Conservation (phyloP, 768 basidiomycete species). For the Suillus lakei region DNA sequence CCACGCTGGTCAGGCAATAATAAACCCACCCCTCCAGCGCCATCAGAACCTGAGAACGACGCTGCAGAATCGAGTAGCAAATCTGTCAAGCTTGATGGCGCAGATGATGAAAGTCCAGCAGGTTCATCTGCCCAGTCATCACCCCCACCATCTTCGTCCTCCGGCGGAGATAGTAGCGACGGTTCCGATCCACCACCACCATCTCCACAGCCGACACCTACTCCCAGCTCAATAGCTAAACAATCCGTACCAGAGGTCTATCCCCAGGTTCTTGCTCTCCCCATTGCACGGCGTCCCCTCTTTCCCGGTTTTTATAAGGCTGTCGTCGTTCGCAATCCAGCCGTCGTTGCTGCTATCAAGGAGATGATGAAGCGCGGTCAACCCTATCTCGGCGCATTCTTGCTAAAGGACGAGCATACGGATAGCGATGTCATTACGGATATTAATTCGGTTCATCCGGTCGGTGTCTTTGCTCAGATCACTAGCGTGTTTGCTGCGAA, state of each 20-base stretch:
- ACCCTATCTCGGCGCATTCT: slow-evolving; percentile 95
- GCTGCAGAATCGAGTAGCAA: slow-evolving; percentile 26
- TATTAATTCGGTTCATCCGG: slow-evolving; percentile 84
- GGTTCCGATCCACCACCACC: slow-evolving; percentile 45
- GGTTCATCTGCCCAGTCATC: slow-evolving; percentile 39
- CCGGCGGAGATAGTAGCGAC: slow-evolving; percentile 43
- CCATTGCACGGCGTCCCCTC: slow-evolving; percentile 92
- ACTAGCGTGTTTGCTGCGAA: slow-evolving; percentile 85
- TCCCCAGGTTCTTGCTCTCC: slow-evolving; percentile 92
- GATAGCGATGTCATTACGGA: slow-evolving; percentile 94
- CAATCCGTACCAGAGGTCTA: slow-evolving; percentile 90
- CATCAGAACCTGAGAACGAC: slow-evolving; percentile 28
- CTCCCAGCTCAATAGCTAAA: slow-evolving; percentile 70
- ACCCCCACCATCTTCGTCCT: slow-evolving; percentile 44
- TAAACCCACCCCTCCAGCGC: slow-evolving; percentile 31
- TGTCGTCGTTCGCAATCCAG: slow-evolving; percentile 89
- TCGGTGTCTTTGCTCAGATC: slow-evolving; percentile 97
- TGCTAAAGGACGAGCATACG: slow-evolving; percentile 91
- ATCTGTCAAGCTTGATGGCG: slow-evolving; percentile 24
- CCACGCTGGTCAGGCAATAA: slow-evolving; percentile 49
- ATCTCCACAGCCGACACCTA: slow-evolving; percentile 38
- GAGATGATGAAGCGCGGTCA: slow-evolving; percentile 97
- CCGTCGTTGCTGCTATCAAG: slow-evolving; percentile 91
- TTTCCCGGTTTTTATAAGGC: slow-evolving; percentile 99
- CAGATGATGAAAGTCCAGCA: slow-evolving; percentile 37